Evolutionary conservation across 2,329 filamentous ascomycete species (phyloP), one percentile per base, ranked within the genome.

Genomic region (Trichoderma gracile): DNA sequence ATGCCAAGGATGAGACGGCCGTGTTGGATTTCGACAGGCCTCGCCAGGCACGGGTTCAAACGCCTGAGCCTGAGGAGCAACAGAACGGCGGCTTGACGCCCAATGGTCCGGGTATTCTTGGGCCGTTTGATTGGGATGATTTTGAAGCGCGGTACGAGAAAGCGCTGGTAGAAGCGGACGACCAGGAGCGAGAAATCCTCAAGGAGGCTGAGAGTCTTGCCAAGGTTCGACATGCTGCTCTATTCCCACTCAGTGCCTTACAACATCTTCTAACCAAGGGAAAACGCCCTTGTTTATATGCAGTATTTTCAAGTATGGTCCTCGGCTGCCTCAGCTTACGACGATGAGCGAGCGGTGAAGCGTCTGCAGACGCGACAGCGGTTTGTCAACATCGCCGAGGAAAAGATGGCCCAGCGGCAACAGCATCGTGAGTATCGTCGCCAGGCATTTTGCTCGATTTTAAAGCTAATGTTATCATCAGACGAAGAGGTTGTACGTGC

Each of bases 271-370:
- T 62, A 54, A 60, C 10, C 33, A 38, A 38, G 12, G 12, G 8
- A 19, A n/a, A 17, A 3, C 19, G 5, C 49, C 2, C 19, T 17
- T 40, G 12, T 8, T 0, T 27, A 40, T 54, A 27, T 42, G 23
- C 68, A 96, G 92, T 90, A 90, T 73, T 96, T 96, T 75, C 83
- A 84, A 65, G 79, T 88, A 42, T 97, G 93, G 93, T 90, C 91
- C 25, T 82, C 88, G 21, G 86, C 90, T 14, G 89, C 90, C 1
- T 84, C 87, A 38, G 78, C 81, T 12, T 87, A 91, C 67, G 93
- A 97, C 74, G 87, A 90, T 63, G 88, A 89, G 65, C 85, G 93
- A 63, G 90, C 91, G 25, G 82, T 86, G 67, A 94, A 94, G 76
- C 87, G 93, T 63, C 82, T 97, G 52, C 90, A 89, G 72, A 97